Conservation (phyloP, 495 filamentous ascomycete genomes). For the Copromyces sp. region DNA sequence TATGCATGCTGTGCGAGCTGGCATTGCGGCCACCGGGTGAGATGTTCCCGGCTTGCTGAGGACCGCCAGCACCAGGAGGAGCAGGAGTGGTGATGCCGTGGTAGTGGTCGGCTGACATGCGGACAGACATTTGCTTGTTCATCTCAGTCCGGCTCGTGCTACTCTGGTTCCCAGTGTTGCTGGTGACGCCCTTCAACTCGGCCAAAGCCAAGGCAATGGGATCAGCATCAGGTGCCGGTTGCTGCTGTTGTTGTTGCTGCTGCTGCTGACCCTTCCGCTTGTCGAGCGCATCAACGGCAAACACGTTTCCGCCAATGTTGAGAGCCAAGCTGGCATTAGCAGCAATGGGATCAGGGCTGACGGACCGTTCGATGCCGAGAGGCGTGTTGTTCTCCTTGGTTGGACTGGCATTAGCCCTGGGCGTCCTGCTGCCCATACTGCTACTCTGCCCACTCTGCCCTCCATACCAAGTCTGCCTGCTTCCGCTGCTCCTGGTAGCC, state of each 20-base stretch:
- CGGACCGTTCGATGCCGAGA: slow-evolving; percentile 32
- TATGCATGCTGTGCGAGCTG: slow-evolving; percentile 3
- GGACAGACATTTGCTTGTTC: slow-evolving; percentile 56
- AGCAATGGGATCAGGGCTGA: slow-evolving; percentile 79
- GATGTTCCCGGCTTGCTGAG: slow-evolving; percentile 29
- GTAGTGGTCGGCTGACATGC: slow-evolving; percentile 87
- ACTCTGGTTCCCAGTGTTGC: background rate
- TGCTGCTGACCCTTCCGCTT: slow-evolving; percentile 24
- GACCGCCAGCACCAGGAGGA: slow-evolving; percentile 45
- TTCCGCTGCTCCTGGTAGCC: background rate
- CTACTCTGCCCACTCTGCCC: background rate
- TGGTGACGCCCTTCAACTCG: slow-evolving; percentile 71
- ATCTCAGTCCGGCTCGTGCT: background rate
- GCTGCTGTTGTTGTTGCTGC: slow-evolving; percentile 19
- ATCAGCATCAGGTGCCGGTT: slow-evolving; percentile 45
- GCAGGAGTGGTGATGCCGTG: slow-evolving; percentile 81
- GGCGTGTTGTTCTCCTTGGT: slow-evolving; percentile 19
- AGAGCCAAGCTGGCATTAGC: slow-evolving; percentile 87
- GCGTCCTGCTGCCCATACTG: background rate
- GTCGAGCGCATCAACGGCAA: slow-evolving; percentile 85
- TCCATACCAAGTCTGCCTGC: background rate
- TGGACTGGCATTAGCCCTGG: slow-evolving; percentile 4
- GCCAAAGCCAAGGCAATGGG: slow-evolving; percentile 89
- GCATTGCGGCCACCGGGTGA: slow-evolving; percentile 40
- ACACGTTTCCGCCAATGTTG: slow-evolving; percentile 95